A percentile compares a stretch with the other conserved stretches of the same genome.
These are phyloP conservation scores for Ephemerocybe angulata DNA, from an alignment of 768 basidiomycete species.

Conservation along the genomic window DNA sequence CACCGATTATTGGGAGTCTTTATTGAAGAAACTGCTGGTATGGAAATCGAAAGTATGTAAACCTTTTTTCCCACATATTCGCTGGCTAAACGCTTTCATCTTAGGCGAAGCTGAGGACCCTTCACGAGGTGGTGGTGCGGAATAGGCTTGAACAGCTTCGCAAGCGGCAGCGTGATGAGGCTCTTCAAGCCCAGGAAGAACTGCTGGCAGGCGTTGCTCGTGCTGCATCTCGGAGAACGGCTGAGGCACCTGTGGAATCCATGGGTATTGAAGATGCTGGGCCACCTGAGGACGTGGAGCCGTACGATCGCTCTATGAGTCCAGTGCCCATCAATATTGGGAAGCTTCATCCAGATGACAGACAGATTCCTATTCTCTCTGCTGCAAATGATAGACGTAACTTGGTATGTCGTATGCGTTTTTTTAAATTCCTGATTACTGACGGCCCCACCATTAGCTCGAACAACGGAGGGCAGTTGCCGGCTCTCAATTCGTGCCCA, in stretches of 20 bases:
- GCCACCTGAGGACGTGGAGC: conserved; percentile 65
- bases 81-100: conserved; percentile 4
- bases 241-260: conserved; percentile 33
- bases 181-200: conserved; percentile 90
- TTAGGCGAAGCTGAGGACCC: conserved; percentile 83
- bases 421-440: conserved; percentile 7
- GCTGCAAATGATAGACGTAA: conserved; percentile 59
- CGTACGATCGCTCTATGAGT: conserved; percentile 84
- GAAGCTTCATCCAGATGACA: conserved; percentile 69
- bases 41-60: conserved; percentile 90
- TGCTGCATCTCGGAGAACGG: conserved; percentile 42
- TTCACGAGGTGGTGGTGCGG: conserved; percentile 95
- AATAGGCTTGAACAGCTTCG: conserved; percentile 96
- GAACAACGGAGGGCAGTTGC: conserved; percentile 78
- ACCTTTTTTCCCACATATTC: neutral
- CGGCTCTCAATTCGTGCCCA: conserved; percentile 84
- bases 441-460: conserved; percentile 43
- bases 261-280: conserved; percentile 31
- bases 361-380: conserved; percentile 73
- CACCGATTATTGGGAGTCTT: conserved; percentile 94
- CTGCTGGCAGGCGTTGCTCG: conserved; percentile 73
- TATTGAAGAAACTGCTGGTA: conserved; percentile 88
- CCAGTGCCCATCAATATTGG: conserved; percentile 72
- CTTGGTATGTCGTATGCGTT: conserved; percentile 48
- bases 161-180: conserved; percentile 94